Percentiles rank a stretch among this genome's conserved stretches.
phyloP scores from a whole-genome alignment of 805 yeast genomes.

The Nakazawaea siamensis region DNA sequence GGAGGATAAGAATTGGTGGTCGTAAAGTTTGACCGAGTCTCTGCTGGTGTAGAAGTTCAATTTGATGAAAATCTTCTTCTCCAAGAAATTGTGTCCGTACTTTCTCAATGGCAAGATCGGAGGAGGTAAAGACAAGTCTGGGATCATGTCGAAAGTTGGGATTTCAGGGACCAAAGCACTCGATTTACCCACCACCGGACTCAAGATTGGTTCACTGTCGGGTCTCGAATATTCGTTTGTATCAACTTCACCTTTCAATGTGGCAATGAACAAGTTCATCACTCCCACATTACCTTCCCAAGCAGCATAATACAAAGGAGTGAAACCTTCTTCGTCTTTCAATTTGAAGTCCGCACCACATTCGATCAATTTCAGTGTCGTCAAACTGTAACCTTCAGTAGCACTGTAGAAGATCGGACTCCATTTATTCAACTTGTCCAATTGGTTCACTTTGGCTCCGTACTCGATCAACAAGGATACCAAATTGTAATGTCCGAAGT shows the following conservation, averaged over 20 bases:
- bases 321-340: slow-evolving; percentile 71
- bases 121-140: slow-evolving; percentile 89
- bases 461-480: slow-evolving; percentile 61
- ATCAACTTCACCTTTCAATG: slow-evolving; percentile 12
- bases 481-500: slow-evolving; percentile 68
- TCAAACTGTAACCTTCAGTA: slow-evolving; percentile 67
- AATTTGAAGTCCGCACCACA: slow-evolving; percentile 64
- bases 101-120: slow-evolving; percentile 90
- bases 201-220: not conserved
- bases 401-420: slow-evolving; percentile 90
- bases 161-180: slow-evolving; percentile 12
- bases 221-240: not conserved
- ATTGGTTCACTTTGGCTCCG: slow-evolving; percentile 68
- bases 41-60: slow-evolving; percentile 50
- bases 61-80: slow-evolving; percentile 80
- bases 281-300: slow-evolving; percentile 92
- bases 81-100: slow-evolving; percentile 93
- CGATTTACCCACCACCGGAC: slow-evolving; percentile 1
- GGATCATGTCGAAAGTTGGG: slow-evolving; percentile 63
- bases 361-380: slow-evolving; percentile 63
- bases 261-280: slow-evolving; percentile 54
- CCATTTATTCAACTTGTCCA: slow-evolving; percentile 88
- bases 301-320: slow-evolving; percentile 82
- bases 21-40: slow-evolving; percentile 34
- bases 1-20: slow-evolving; percentile 34